Conservation (phyloP, 768 basidiomycete species). For the Auriscalpium microsporum region DNA sequence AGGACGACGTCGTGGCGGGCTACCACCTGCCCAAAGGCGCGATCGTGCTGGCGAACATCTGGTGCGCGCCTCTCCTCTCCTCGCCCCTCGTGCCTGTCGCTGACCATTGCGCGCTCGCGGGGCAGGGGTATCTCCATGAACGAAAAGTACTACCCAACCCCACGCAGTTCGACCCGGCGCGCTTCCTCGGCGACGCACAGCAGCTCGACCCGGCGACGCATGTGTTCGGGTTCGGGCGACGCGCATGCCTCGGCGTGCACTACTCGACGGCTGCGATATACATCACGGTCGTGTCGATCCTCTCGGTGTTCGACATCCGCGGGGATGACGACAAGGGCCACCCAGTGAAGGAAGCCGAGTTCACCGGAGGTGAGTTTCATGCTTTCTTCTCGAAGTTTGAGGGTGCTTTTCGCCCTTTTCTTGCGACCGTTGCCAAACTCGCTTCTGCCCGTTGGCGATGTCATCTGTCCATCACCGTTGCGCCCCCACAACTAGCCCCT, state of each 20-base stretch:
- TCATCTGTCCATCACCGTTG: too few relatives aligned
- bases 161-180: slow-evolving; percentile 6
- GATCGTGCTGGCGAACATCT: slow-evolving; percentile 27
- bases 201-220: slow-evolving; percentile 11
- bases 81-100: background rate
- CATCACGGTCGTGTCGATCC: slow-evolving; percentile 8
- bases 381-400: too few relatives aligned
- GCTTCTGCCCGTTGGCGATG: too few relatives aligned
- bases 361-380: slow-evolving; percentile 10
- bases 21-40: slow-evolving; percentile 28
- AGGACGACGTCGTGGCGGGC: slow-evolving; percentile 26
- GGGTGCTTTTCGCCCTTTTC: too few relatives aligned
- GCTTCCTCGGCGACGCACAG: slow-evolving; percentile 5
- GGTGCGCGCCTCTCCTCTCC: slow-evolving; percentile 14
- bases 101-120: background rate
- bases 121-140: slow-evolving; percentile 12
- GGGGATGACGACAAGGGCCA: slow-evolving; percentile 9
- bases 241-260: slow-evolving; percentile 11
- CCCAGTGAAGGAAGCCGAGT: slow-evolving; percentile 8
- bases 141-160: slow-evolving; percentile 10
- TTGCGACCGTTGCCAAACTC: too few relatives aligned
- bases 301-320: slow-evolving; percentile 10
- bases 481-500: too few relatives aligned
- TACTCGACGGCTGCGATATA: slow-evolving; percentile 11
- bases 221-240: slow-evolving; percentile 12